Conservation (phyloP, 805 yeast species). For the Vanderwaltozyma verrucispora region DNA sequence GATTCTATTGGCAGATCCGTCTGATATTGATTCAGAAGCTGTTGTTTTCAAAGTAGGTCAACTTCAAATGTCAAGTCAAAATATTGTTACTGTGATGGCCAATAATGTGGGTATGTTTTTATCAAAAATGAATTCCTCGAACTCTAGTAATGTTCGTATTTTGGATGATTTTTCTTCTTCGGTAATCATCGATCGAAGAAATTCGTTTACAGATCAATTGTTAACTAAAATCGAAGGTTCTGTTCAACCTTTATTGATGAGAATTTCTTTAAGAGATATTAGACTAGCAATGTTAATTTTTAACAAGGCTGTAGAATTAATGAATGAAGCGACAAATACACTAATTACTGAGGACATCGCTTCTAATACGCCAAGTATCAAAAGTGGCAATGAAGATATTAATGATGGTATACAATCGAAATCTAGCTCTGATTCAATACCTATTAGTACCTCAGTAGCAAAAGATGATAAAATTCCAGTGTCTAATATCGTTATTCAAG, state of each 20-base stretch:
- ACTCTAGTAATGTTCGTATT: slow-evolving; percentile 55
- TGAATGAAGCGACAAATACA: slow-evolving; percentile 8
- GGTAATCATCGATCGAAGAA: slow-evolving; percentile 59
- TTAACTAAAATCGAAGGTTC: slow-evolving; percentile 58
- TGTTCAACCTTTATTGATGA: slow-evolving; percentile 67
- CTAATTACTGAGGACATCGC: slow-evolving; percentile 9
- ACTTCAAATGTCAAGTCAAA: slow-evolving; percentile 56
- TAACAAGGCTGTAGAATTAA: slow-evolving; percentile 55
- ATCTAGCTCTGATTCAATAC: too few species aligned
- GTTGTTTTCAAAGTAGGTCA: slow-evolving; percentile 84
- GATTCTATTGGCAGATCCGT: slow-evolving; percentile 71
- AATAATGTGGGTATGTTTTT: slow-evolving; percentile 81
- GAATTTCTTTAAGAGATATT: slow-evolving; percentile 82
- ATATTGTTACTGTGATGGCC: slow-evolving; percentile 54
- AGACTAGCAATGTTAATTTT: slow-evolving; percentile 66
- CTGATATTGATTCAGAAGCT: slow-evolving; percentile 63
- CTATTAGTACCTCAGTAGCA: too few species aligned
- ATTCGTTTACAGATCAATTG: slow-evolving; percentile 46
- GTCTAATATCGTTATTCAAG: slow-evolving; percentile 41
- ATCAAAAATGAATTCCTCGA: slow-evolving; percentile 58
- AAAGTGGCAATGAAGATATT: slow-evolving; percentile 9
- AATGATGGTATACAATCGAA: too few species aligned
- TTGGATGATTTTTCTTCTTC: slow-evolving; percentile 84
- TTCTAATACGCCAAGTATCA: slow-evolving; percentile 4
- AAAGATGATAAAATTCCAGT: slow-evolving; percentile 10